These are phyloP conservation scores for Lasiodiplodia gonubiensis DNA, from an alignment of 2,329 filamentous ascomycete species.

Conservation along the genomic window DNA sequence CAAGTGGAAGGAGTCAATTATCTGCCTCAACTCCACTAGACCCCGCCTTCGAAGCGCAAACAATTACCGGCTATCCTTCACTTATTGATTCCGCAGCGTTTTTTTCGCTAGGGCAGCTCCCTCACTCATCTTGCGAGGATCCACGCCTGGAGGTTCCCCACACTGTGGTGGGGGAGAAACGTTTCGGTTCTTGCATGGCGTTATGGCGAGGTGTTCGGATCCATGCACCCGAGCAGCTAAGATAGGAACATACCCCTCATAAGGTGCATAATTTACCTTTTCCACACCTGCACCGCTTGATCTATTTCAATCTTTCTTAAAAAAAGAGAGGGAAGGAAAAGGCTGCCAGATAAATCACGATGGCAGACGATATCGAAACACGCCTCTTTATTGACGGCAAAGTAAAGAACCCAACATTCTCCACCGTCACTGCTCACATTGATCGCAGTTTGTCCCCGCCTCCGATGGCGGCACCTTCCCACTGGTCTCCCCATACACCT, in stretches of 20 bases:
- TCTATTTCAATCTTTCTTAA: neutral
- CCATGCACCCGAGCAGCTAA: neutral
- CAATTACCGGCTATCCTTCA: neutral
- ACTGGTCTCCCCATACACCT: constrained; percentile 38
- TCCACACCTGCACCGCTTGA: neutral
- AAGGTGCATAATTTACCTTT: neutral
- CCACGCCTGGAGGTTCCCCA: neutral
- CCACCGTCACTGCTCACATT: constrained; percentile 28
- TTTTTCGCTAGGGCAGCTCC: neutral
- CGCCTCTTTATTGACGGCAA: constrained; percentile 28
- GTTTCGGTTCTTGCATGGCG: no score
- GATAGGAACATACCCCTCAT: neutral
- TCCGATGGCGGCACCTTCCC: constrained; percentile 39
- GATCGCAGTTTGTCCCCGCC: constrained; percentile 38
- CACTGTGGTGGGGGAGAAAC: no score
- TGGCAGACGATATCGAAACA: constrained; percentile 16
- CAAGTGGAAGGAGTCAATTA: neutral
- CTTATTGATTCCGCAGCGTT: neutral
- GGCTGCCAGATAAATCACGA: neutral
- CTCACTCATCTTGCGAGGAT: neutral
- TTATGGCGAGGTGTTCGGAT: neutral
- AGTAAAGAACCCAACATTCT: neutral
- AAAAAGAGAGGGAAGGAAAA: neutral
- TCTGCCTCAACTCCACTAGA: neutral
- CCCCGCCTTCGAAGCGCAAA: neutral